Percentiles rank a stretch among this genome's conserved stretches.
Conservation (phyloP, 495 filamentous ascomycete genomes). For the Haplographium delicatum region DNA sequence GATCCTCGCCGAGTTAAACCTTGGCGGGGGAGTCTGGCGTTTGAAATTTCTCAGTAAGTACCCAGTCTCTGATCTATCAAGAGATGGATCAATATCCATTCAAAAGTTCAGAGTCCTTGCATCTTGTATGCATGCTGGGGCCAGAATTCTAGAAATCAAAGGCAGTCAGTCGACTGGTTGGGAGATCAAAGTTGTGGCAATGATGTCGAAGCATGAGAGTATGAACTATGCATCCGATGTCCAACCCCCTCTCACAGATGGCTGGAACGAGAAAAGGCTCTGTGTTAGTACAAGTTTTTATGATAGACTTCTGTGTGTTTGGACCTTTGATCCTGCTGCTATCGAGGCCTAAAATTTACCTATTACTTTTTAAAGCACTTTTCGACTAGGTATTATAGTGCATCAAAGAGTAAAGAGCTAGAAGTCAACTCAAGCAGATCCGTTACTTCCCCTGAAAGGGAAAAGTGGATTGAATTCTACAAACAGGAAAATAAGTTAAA, state of each 20-base stretch:
- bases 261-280: conserved; percentile 20
- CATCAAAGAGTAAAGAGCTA: too few relatives aligned
- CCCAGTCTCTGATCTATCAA: background rate
- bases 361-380: too few relatives aligned
- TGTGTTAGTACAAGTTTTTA: conserved; percentile 87
- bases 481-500: too few relatives aligned
- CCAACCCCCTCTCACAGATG: conserved; percentile 5
- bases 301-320: conserved; percentile 75
- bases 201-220: conserved; percentile 83
- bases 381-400: too few relatives aligned
- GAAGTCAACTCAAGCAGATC: too few relatives aligned
- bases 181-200: conserved; percentile 59
- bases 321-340: conserved; percentile 44
- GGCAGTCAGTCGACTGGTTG: conserved; percentile 37
- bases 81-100: conserved; percentile 3
- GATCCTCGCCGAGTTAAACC: conserved; percentile 54
- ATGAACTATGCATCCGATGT: conserved; percentile 94
- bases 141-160: conserved; percentile 56
- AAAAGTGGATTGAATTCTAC: too few relatives aligned
- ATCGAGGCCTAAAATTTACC: too few relatives aligned
- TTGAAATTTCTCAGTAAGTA: conserved; percentile 53
- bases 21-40: conserved; percentile 89
- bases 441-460: too few relatives aligned
- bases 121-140: conserved; percentile 91
- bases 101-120: conserved; percentile 60